Conservation (phyloP, 768 basidiomycete genomes). For the Pleurotus platypus region DNA sequence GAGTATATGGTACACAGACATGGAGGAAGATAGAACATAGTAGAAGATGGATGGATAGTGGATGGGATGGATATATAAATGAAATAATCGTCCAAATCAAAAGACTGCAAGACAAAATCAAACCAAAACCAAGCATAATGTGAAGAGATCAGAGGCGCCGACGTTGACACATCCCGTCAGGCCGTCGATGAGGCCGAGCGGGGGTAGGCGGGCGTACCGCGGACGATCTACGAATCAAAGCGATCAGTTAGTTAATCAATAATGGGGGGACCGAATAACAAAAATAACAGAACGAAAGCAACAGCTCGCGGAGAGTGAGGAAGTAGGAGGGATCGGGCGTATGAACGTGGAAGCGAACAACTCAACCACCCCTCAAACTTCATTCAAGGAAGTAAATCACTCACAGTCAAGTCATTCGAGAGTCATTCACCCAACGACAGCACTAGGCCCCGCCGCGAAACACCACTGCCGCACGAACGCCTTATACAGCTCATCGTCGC, state of each 20-base stretch:
- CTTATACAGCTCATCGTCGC: constrained; percentile 40
- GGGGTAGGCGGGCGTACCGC: no score
- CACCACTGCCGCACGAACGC: constrained; percentile 68
- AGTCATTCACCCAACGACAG: constrained; percentile 1
- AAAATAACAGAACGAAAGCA: no score
- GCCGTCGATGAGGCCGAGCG: no score
- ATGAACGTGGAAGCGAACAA: background rate
- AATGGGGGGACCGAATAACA: no score
- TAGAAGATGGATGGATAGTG: background rate
- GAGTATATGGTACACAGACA: background rate
- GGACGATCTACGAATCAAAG: no score
- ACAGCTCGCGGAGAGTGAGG: background rate
- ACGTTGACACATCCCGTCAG: no score
- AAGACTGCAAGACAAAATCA: background rate
- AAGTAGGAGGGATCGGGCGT: background rate
- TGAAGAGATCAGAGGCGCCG: no score
- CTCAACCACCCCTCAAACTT: no score
- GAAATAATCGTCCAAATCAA: background rate
- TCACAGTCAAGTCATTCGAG: background rate
- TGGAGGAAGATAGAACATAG: background rate
- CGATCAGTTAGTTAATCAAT: no score
- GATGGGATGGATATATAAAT: background rate
- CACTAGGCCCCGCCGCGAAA: constrained; percentile 44
- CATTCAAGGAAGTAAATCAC: background rate
- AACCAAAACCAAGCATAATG: no score